Conservation (phyloP, 768 basidiomycete species). For the Cystobasidium onofrii region DNA sequence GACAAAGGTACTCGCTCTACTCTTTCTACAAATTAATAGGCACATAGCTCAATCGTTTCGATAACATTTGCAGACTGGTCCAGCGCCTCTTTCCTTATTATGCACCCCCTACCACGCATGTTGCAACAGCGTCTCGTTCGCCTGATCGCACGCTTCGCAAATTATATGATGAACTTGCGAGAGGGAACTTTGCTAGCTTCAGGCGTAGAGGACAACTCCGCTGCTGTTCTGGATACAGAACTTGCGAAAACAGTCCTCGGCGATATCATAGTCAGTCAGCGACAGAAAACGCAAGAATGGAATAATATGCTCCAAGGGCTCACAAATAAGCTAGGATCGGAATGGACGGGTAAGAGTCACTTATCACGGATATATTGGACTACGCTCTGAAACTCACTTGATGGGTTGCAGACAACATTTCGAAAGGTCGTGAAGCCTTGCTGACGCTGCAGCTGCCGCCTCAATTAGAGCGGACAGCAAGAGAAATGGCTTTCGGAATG, state of each 20-base stretch:
- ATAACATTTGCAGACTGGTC: background rate
- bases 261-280: conserved; percentile 6
- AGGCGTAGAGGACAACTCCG: background rate
- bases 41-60: background rate
- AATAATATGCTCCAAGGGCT: conserved; percentile 3
- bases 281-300: conserved; percentile 20
- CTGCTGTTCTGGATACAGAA: background rate
- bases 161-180: conserved; percentile 5
- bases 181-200: background rate
- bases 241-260: background rate
- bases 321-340: background rate
- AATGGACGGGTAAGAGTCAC: background rate
- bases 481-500: background rate
- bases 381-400: background rate
- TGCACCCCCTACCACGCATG: conserved; percentile 18
- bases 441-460: background rate
- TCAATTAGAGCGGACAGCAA: background rate
- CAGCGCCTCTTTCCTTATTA: conserved; percentile 1
- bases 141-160: conserved; percentile 7
- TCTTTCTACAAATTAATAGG: too few species aligned
- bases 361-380: background rate
- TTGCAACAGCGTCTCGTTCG: conserved; percentile 18
- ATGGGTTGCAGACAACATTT: background rate
- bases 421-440: background rate
- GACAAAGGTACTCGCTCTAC: background rate